Evolutionary conservation across 768 basidiomycete species (phyloP).

Genomic region (Lactifluus piperatus): DNA sequence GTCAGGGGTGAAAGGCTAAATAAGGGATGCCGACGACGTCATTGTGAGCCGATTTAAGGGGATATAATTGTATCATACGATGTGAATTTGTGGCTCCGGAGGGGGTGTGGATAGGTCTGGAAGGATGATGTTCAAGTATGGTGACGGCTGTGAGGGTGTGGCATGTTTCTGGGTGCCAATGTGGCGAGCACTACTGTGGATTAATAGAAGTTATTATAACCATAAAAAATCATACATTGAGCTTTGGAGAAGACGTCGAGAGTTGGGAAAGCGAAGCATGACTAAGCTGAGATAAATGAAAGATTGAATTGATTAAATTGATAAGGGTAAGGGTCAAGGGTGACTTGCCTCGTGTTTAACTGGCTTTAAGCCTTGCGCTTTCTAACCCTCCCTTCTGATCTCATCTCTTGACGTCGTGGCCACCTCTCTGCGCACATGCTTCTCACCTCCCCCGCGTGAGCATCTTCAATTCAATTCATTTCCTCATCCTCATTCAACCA

Average conservation of each 20-base stretch:
- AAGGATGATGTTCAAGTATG: constrained; percentile 42
- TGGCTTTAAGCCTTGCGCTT: constrained; percentile 7
- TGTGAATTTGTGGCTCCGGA: constrained; percentile 40
- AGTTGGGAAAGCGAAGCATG: background rate
- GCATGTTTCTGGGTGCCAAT: constrained; percentile 13
- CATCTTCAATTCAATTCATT: constrained; percentile 21
- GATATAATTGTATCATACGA: constrained; percentile 38
- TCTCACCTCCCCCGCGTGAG: constrained; percentile 75
- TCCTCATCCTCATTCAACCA: constrained; percentile 23
- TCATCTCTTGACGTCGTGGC: constrained; percentile 5
- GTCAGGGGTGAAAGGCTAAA: constrained; percentile 52
- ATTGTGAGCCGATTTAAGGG: constrained; percentile 4
- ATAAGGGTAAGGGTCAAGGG: constrained; percentile 7
- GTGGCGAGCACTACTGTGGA: background rate
- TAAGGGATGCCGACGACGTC: constrained; percentile 5
- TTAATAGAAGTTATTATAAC: background rate
- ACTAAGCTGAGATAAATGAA: background rate
- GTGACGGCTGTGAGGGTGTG: constrained; percentile 19
- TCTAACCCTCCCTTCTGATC: background rate
- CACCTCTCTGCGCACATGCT: constrained; percentile 43
- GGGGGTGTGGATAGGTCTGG: constrained; percentile 45
- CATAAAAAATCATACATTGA: no score
- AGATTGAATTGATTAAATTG: background rate
- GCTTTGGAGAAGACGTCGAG: no score
- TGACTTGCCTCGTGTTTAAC: constrained; percentile 16